Conservation (phyloP, 768 basidiomycete genomes). For the Brasilioporus rufonigricans region DNA sequence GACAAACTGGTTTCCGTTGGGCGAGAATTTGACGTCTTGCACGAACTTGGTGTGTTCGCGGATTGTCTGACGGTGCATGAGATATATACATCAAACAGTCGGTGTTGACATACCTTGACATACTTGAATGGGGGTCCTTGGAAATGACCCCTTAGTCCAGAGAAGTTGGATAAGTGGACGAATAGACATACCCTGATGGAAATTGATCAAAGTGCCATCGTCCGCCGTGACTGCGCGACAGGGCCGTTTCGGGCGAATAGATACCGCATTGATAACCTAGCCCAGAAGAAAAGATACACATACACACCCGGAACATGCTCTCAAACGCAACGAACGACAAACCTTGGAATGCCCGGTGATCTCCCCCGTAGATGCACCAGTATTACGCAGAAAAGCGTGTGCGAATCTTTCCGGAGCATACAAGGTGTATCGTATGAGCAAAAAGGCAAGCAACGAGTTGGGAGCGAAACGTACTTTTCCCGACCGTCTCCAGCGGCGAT, state of each 20-base stretch:
- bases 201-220: slow-evolving; percentile 78
- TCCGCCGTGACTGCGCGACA: slow-evolving; percentile 88
- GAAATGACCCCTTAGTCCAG: neutral
- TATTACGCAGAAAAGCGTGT: slow-evolving; percentile 80
- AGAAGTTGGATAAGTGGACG: neutral
- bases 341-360: slow-evolving; percentile 91
- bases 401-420: slow-evolving; percentile 56
- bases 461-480: slow-evolving; percentile 57
- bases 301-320: neutral
- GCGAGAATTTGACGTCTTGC: slow-evolving; percentile 83
- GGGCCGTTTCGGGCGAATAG: slow-evolving; percentile 85
- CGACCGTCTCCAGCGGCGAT: slow-evolving; percentile 91
- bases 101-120: slow-evolving; percentile 54
- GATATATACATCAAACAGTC: neutral
- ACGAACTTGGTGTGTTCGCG: slow-evolving; percentile 90
- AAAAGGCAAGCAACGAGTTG: neutral
- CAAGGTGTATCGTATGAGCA: neutral
- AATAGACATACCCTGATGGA: slow-evolving; percentile 64
- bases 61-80: slow-evolving; percentile 53
- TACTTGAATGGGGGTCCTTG: slow-evolving; percentile 86
- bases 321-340: neutral
- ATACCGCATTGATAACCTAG: slow-evolving; percentile 82
- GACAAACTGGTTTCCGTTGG: slow-evolving; percentile 78
- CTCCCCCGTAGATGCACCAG: slow-evolving; percentile 82
- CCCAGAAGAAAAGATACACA: neutral